These are phyloP conservation scores for Platanus orientalis DNA, from an alignment of 164 flowering plant species.

Conservation along the genomic window DNA sequence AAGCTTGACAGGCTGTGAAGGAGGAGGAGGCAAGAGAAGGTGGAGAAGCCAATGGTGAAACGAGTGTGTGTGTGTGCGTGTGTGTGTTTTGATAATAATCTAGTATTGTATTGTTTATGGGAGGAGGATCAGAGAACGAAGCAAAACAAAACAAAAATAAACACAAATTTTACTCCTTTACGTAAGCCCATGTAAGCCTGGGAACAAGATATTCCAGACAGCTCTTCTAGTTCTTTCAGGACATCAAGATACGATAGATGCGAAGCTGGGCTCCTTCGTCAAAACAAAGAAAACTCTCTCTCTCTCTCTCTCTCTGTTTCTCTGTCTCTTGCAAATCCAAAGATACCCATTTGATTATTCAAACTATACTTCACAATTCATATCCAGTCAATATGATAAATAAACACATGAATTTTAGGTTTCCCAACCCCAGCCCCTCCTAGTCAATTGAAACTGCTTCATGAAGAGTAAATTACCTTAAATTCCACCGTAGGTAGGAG, in stretches of 20 bases:
- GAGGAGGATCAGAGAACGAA: slow-evolving; percentile 15
- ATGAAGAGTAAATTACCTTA: too few species aligned
- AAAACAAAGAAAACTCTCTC: too few species aligned
- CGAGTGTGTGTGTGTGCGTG: not conserved
- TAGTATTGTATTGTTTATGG: slow-evolving; percentile 13
- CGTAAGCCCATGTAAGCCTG: slow-evolving; percentile 30
- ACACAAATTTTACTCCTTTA: slow-evolving; percentile 32
- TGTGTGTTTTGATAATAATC: slow-evolving; percentile 13
- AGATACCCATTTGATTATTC: too few species aligned
- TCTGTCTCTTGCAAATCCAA: too few species aligned
- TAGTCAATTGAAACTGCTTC: too few species aligned
- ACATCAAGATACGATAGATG: slow-evolving; percentile 24
- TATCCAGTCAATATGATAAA: too few species aligned
- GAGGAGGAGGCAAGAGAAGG: slow-evolving; percentile 19
- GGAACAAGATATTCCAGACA: slow-evolving; percentile 57
- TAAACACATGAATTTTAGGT: too few species aligned
- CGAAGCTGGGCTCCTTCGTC: slow-evolving; percentile 13
- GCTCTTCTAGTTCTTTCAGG: slow-evolving; percentile 24
- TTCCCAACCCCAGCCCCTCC: too few species aligned
- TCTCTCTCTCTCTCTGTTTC: too few species aligned
- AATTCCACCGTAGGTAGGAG: too few species aligned
- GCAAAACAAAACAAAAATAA: slow-evolving; percentile 19
- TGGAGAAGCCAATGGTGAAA: slow-evolving; percentile 24
- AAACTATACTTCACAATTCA: too few species aligned
- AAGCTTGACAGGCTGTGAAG: slow-evolving; percentile 56